Evolutionary conservation across 768 basidiomycete genomes (phyloP).

Genomic region (Xerocomellus intermedius): DNA sequence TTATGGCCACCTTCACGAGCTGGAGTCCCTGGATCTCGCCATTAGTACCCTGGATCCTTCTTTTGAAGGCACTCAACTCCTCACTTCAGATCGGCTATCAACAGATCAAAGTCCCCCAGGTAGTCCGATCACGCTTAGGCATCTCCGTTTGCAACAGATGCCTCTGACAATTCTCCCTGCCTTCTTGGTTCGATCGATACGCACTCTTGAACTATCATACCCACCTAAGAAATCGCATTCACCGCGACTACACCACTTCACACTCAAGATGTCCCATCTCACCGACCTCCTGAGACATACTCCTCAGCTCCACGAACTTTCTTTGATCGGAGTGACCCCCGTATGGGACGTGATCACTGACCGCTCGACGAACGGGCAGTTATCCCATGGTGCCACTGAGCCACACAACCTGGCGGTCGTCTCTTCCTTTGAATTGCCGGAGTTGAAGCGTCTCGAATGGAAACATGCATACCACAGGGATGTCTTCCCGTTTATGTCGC

Average conservation of each 20-base stretch:
- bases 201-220: constrained; percentile 43
- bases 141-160: constrained; percentile 43
- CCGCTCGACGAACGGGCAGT: constrained; percentile 10
- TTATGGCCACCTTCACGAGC: constrained; percentile 18
- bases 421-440: constrained; percentile 34
- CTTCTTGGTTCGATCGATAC: constrained; percentile 39
- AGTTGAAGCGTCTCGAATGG: constrained; percentile 48
- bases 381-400: constrained; percentile 5
- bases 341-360: constrained; percentile 34
- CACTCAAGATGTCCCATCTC: constrained; percentile 41
- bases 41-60: constrained; percentile 26
- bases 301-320: constrained; percentile 42
- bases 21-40: constrained; percentile 32
- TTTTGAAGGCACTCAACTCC: constrained; percentile 27
- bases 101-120: constrained; percentile 1
- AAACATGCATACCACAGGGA: constrained; percentile 43
- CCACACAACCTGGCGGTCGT: constrained; percentile 5
- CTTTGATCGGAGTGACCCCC: constrained; percentile 42
- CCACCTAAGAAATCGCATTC: constrained; percentile 28
- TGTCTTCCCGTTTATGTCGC: constrained; percentile 43
- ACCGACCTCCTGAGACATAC: constrained; percentile 37
- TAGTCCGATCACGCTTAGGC: constrained; percentile 17
- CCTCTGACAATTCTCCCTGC: constrained; percentile 39
- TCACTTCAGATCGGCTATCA: constrained; percentile 19
- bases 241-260: constrained; percentile 28